Evolutionary conservation across 768 basidiomycete species (phyloP).

Genomic region (Amanita pallidorosea): DNA sequence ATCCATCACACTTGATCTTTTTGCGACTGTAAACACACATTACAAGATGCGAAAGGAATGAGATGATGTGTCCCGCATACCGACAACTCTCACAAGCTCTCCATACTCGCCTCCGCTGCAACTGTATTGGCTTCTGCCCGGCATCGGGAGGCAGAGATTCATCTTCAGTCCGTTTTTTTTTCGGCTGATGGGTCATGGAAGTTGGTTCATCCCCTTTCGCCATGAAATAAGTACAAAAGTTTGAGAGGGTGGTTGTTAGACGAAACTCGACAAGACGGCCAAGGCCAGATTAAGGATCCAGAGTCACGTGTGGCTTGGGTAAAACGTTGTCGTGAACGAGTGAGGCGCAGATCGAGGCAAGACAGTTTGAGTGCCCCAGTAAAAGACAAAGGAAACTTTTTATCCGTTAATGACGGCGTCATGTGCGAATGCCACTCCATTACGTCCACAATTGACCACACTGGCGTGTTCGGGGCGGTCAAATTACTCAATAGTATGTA

Average conservation of each 20-base stretch:
- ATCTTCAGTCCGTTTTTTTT: conserved; percentile 67
- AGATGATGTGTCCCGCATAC: conserved; percentile 24
- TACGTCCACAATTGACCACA: not conserved
- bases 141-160: conserved; percentile 47
- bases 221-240: conserved; percentile 21
- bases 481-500: not conserved
- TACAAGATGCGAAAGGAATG: not conserved
- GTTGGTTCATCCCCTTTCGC: conserved; percentile 30
- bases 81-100: conserved; percentile 85
- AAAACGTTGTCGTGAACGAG: not conserved
- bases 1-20: conserved; percentile 91
- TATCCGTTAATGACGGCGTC: not conserved
- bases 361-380: not conserved
- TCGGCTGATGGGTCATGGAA: conserved; percentile 32
- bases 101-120: conserved; percentile 78
- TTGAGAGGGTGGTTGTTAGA: conserved; percentile 10
- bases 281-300: not conserved
- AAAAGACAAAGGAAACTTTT: not conserved
- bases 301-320: conserved; percentile 2
- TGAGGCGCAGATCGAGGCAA: not conserved
- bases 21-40: conserved; percentile 47
- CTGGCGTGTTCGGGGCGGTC: no score
- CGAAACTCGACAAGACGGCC: conserved; percentile 4
- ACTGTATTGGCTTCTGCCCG: conserved; percentile 60
- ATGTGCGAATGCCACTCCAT: not conserved